phyloP scores from a whole-genome alignment of 495 filamentous ascomycete genomes.

The Annulohypoxylon moriforme region DNA sequence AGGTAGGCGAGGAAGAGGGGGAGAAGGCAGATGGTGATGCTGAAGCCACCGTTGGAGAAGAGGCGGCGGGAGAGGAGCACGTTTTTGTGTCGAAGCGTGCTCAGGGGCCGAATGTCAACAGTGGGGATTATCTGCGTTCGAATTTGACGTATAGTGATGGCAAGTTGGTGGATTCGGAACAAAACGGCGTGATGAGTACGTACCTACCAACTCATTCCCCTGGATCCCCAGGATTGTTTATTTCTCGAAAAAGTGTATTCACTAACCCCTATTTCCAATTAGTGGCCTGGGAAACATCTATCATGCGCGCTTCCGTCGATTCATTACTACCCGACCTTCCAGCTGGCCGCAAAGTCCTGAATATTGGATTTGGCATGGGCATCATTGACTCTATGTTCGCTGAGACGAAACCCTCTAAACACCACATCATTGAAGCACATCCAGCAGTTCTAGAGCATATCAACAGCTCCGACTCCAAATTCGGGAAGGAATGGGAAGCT shows the following conservation, averaged over 20 bases:
- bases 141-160: conserved; percentile 77
- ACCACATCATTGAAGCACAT: conserved; percentile 95
- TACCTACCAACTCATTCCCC: conserved; percentile 68
- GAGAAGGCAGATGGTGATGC: conserved; percentile 29
- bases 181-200: conserved; percentile 87
- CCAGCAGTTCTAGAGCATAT: conserved; percentile 81
- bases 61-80: conserved; percentile 38
- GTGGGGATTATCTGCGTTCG: conserved; percentile 80
- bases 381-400: conserved; percentile 91
- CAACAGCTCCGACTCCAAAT: conserved; percentile 54
- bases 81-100: conserved; percentile 49
- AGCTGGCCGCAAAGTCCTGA: conserved; percentile 77
- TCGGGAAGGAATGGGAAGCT: conserved; percentile 59
- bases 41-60: conserved; percentile 6
- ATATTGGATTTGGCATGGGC: conserved; percentile 96
- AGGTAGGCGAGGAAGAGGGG: conserved; percentile 15
- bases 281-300: conserved; percentile 90
- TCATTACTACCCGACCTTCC: conserved; percentile 52
- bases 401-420: conserved; percentile 69
- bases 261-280: conserved; percentile 46
- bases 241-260: neutral
- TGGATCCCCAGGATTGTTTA: neutral
- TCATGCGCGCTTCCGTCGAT: conserved; percentile 83
- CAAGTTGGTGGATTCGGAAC: conserved; percentile 79
- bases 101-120: conserved; percentile 62